Evolutionary conservation across 2,329 filamentous ascomycete genomes (phyloP).

Genomic region (Curvularia verruculosa): DNA sequence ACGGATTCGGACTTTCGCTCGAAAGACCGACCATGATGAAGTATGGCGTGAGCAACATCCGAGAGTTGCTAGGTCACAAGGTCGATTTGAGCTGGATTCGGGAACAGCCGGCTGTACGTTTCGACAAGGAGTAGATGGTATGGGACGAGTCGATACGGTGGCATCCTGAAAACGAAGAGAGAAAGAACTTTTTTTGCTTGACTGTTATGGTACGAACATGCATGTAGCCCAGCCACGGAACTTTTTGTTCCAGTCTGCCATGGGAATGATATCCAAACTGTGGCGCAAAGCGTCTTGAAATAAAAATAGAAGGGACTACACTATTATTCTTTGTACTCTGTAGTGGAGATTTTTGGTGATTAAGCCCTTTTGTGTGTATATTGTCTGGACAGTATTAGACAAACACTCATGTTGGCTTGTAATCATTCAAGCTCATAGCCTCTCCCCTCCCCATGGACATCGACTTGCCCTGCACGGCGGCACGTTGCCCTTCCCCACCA

Average conservation of each 20-base stretch:
- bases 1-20: conserved; percentile 89
- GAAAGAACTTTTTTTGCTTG: conserved; percentile 2
- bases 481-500: not conserved
- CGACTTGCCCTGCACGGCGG: not conserved
- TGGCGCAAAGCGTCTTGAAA: not conserved
- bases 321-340: not conserved
- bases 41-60: conserved; percentile 79
- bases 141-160: not conserved
- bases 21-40: conserved; percentile 99
- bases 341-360: not conserved
- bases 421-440: not conserved
- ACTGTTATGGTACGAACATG: conserved; percentile 10
- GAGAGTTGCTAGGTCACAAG: conserved; percentile 91
- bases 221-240: not conserved
- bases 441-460: too few relatives aligned
- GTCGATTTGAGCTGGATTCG: conserved; percentile 93
- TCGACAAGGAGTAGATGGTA: conserved; percentile 81
- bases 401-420: not conserved
- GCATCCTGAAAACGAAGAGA: not conserved
- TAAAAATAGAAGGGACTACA: not conserved
- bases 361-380: too few relatives aligned
- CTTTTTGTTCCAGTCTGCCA: not conserved
- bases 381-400: too few relatives aligned
- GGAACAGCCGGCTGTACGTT: conserved; percentile 84
- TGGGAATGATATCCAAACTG: conserved; percentile 12